phyloP scores from a whole-genome alignment of 352 stramenopile species.

The Phytophthora vignae region DNA sequence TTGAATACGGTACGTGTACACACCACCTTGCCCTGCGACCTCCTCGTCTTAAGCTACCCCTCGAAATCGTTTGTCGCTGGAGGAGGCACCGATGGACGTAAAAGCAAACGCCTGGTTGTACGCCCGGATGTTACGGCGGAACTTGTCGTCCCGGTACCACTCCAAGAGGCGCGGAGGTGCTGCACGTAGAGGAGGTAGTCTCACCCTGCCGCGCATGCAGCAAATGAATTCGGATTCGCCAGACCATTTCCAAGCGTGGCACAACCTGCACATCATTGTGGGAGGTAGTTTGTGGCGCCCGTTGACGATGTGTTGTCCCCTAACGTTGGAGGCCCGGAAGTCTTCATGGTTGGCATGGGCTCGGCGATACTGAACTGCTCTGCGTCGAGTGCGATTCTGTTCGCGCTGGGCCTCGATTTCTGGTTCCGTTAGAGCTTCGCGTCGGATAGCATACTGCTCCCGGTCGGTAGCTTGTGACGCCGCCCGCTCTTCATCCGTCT shows the following conservation, averaged over 20 bases:
- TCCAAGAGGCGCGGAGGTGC: not conserved
- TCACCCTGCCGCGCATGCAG: not conserved
- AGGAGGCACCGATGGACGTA: conserved; percentile 4
- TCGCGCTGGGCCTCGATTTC: not conserved
- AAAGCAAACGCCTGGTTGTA: conserved; percentile 14
- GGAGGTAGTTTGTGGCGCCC: not conserved
- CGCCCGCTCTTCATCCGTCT: not conserved
- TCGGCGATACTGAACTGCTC: not conserved
- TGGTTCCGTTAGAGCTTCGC: not conserved
- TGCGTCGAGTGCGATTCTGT: not conserved
- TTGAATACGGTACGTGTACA: not conserved
- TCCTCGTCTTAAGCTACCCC: not conserved
- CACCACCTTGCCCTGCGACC: not conserved
- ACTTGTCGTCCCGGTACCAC: not conserved
- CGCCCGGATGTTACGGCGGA: not conserved
- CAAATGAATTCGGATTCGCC: not conserved
- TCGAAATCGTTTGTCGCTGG: not conserved
- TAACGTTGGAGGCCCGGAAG: not conserved
- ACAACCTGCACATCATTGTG: not conserved
- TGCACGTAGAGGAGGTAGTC: not conserved
- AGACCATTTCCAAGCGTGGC: not conserved
- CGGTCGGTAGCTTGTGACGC: not conserved
- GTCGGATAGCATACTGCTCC: not conserved
- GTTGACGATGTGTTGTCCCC: not conserved
- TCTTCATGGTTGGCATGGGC: not conserved